Conservation (phyloP, 2,329 filamentous ascomycete species). For the Immersiporthe knoxdaviesiana region DNA sequence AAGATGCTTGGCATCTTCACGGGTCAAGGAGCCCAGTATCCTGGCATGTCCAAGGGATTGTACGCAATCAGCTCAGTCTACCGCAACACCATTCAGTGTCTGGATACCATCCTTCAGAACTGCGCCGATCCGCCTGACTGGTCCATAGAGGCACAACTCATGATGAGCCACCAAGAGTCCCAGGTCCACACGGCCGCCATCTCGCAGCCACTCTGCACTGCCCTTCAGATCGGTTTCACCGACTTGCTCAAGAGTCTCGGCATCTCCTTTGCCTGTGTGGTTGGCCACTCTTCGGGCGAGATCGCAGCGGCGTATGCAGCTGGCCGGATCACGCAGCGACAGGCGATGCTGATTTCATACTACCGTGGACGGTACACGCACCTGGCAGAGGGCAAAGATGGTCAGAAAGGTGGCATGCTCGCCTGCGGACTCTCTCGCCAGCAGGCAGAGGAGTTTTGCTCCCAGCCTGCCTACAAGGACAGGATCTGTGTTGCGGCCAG, state of each 20-base stretch:
- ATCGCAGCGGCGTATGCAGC: constrained; percentile 49
- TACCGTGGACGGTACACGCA: constrained; percentile 44
- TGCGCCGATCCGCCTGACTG: constrained; percentile 35
- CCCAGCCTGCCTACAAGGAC: constrained; percentile 32
- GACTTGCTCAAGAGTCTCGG: constrained; percentile 37
- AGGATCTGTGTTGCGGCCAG: constrained; percentile 38
- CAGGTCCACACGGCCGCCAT: constrained; percentile 44
- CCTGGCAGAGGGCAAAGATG: constrained; percentile 32
- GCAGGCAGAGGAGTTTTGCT: constrained; percentile 36
- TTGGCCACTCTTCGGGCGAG: constrained; percentile 49
- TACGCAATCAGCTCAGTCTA: constrained; percentile 38
- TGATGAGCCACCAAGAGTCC: constrained; percentile 35
- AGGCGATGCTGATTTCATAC: constrained; percentile 46
- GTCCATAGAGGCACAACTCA: constrained; percentile 42
- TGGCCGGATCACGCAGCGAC: constrained; percentile 39
- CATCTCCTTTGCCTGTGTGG: constrained; percentile 38
- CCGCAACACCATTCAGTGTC: constrained; percentile 38
- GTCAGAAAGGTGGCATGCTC: constrained; percentile 40
- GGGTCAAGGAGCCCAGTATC: constrained; percentile 51
- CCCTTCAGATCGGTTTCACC: constrained; percentile 52
- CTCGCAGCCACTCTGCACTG: constrained; percentile 57
- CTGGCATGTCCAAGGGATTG: constrained; percentile 43
- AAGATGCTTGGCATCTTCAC: constrained; percentile 44
- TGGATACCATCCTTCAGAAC: constrained; percentile 39
- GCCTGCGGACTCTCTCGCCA: constrained; percentile 38